Conservation (phyloP, 2,329 filamentous ascomycete genomes). For the Diaporthe sp. region DNA sequence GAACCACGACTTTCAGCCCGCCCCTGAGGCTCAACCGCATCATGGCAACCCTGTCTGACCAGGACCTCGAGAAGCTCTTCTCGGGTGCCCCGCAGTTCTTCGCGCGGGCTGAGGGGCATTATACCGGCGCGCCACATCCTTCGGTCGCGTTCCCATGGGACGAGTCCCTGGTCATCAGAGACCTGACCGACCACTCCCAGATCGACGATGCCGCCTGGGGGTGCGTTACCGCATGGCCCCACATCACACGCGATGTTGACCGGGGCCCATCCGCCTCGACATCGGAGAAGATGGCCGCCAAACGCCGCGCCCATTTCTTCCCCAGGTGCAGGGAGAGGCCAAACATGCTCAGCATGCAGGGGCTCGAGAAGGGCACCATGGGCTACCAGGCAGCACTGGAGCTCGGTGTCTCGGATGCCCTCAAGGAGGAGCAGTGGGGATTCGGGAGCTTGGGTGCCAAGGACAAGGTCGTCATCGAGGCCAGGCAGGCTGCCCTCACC, state of each 20-base stretch:
- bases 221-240: conserved; percentile 73
- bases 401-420: conserved; percentile 73
- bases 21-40: conserved; percentile 68
- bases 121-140: conserved; percentile 71
- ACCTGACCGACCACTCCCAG: conserved; percentile 75
- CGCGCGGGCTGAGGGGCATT: conserved; percentile 71
- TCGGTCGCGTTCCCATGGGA: conserved; percentile 79
- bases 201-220: conserved; percentile 76
- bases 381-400: conserved; percentile 79
- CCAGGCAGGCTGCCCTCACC: conserved; percentile 70
- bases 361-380: conserved; percentile 78
- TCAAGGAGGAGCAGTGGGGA: conserved; percentile 73
- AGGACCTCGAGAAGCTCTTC: conserved; percentile 78
- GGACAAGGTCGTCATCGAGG: conserved; percentile 67
- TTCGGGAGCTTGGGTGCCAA: conserved; percentile 70
- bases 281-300: conserved; percentile 58
- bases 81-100: conserved; percentile 83
- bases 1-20: conserved; percentile 48
- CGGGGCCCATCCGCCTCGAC: conserved; percentile 58
- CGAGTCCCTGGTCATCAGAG: conserved; percentile 70
- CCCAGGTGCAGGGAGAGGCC: conserved; percentile 73
- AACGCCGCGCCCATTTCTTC: conserved; percentile 69
- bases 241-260: conserved; percentile 67
- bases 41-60: conserved; percentile 71
- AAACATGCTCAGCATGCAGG: conserved; percentile 81